phyloP scores from a whole-genome alignment of 139 green algal genomes.

The Desmodesmus armatus region DNA sequence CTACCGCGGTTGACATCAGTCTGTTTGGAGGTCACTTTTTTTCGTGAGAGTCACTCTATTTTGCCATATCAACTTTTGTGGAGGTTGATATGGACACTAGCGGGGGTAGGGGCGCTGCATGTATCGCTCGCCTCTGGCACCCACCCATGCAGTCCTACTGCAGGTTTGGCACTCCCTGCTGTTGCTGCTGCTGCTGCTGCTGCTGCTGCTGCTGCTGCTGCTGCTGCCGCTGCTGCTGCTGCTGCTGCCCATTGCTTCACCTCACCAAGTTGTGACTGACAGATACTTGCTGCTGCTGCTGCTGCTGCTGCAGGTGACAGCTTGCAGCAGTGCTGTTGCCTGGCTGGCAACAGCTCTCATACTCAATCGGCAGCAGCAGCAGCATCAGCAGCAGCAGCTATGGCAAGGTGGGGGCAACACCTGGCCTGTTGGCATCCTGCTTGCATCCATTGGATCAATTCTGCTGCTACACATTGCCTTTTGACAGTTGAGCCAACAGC shows the following conservation, averaged over 20 bases:
- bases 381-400: slow-evolving; percentile 17
- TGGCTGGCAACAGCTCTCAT: slow-evolving; percentile 26
- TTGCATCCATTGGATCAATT: background rate
- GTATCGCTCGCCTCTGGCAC: background rate
- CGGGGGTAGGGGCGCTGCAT: background rate
- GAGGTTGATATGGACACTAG: no score
- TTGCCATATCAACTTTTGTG: no score
- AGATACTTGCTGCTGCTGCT: background rate
- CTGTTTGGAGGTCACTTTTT: no score
- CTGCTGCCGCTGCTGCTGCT: background rate
- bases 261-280: no score
- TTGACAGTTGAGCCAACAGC: background rate
- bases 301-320: slow-evolving; percentile 27
- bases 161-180: background rate
- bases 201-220: background rate
- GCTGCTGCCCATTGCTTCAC: no score
- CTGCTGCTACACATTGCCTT: background rate
- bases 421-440: background rate
- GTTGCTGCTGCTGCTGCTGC: background rate
- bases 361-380: no score
- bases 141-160: background rate
- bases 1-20: no score
- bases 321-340: slow-evolving; percentile 30
- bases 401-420: no score
- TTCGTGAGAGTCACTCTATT: no score